Conservation (phyloP, 2,329 filamentous ascomycete species). For the Rugonectria rugulosa region DNA sequence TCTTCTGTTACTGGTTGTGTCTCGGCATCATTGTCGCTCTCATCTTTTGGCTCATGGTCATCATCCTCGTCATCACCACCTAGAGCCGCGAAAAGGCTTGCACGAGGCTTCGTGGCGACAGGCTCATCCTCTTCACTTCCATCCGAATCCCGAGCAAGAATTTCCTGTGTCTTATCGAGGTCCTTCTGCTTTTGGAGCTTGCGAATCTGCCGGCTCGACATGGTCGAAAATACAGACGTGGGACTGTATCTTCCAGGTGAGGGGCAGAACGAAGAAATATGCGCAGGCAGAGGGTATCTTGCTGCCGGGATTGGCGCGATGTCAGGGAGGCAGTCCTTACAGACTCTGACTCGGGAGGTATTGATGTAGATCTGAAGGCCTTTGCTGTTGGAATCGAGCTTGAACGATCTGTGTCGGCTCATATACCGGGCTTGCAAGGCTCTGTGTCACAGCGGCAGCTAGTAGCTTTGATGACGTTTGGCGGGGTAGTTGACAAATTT, state of each 20-base stretch:
- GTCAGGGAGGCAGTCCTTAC: too few relatives aligned
- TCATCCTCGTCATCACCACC: conserved; percentile 53
- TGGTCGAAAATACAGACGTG: conserved; percentile 36
- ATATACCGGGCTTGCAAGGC: neutral
- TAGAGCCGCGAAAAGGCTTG: conserved; percentile 62
- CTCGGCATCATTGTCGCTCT: conserved; percentile 42
- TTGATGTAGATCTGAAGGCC: too few relatives aligned
- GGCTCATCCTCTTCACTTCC: conserved; percentile 44
- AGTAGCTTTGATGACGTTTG: conserved; percentile 32
- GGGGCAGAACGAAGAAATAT: conserved; percentile 8
- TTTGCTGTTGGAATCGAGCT: neutral
- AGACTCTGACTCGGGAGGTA: too few relatives aligned
- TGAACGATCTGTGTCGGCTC: neutral
- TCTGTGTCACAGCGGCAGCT: conserved; percentile 31
- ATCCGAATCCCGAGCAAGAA: conserved; percentile 27
- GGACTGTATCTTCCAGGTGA: conserved; percentile 19
- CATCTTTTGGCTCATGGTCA: conserved; percentile 48
- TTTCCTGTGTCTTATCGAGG: conserved; percentile 42
- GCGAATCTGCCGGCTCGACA: conserved; percentile 61
- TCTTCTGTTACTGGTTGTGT: conserved; percentile 26
- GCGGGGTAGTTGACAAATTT: conserved; percentile 23
- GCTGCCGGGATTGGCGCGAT: too few relatives aligned
- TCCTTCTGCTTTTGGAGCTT: conserved; percentile 61
- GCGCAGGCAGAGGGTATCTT: too few relatives aligned
- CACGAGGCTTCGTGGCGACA: conserved; percentile 47